Evolutionary conservation across 345 rosid species (phyloP), one percentile per base, ranked within the genome.

Genomic region (Brassica incana): DNA sequence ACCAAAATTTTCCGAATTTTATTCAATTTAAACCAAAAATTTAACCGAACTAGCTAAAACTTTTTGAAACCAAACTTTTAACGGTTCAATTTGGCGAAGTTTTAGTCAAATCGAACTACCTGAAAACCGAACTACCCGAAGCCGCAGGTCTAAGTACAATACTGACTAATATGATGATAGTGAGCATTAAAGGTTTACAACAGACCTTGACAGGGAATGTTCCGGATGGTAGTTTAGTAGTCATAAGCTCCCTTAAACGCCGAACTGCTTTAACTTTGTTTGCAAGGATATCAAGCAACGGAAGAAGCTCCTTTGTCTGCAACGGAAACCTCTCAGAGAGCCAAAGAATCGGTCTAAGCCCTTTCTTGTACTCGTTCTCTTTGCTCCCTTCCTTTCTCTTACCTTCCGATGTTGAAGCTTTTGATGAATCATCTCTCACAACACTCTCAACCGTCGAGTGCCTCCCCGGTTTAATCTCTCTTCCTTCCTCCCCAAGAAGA

Each of bases 191-290:
- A n/a, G 23, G 56, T 58, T 48, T 59, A 50, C 1, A 84, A 60
- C 80, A 66, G 75, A 96, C 98, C 97, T 93, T 96, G 59, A 96
- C 98, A 1, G 99, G 99, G 84, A 96, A 96, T 52, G 98, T 90
- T 77, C 98, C 99, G 59, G 85, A 66, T 0, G 99, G 99, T 80
- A 96, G 97, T 80, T 93, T 96, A 11, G 98, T 93, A 1, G 99
- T 93, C 67, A 96, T 89, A 77, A 96, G 86, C 85, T 96, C 99
- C 74, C 99, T 88, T 67, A 96, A 85, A 8, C 99, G 97, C 64
- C 98, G 95, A 67, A 96, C 91, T 27, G 99, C 99, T 87, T 96
- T 96, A 63, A 96, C 99, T 85, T 96, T 96, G 88, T 90, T 96
- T 60, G 99, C 99, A 60, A 96, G 97, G 76, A 96, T 96, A 84